Base-by-base conservation (phyloP, 2,329 filamentous ascomycete species). In the Aspergillus brasiliensis region DNA sequence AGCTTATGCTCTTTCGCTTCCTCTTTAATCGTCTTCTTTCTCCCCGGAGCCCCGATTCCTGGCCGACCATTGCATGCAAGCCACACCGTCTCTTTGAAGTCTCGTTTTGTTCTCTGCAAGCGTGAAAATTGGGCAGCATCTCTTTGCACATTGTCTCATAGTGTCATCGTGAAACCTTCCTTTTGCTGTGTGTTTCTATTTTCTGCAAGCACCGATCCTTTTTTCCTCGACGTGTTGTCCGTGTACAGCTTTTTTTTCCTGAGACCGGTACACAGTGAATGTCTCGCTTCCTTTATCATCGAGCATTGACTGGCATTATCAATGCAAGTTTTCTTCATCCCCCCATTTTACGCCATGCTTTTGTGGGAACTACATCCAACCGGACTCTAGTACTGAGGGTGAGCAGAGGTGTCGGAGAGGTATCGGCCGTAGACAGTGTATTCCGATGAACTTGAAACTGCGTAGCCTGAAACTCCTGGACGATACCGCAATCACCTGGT, bases 81-180 rank as follows among this genome's bases (percentile, higher is more conserved):
- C 67, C 66, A 68, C 66, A 63, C 62, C 62, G 61, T 67, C 61
- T 64, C 63, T 66, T 57, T 62, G 64, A 65, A 57, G 31, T 64
- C 62, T 68, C 48, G 55, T 69, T 68, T 69, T 69, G 70, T 61
- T 63, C 64, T 65, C 64, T 65, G 60, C 60, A 62, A 68, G 67
- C 65, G 63, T 64, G 63, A 58, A 65, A 62, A 60, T 52, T 62
- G 62, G 65, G 59, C 64, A 70, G 68, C 64, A 70, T 66, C 67
- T 71, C 60, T 53, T 62, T 67, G 64, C 64, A 65, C 66, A 65
- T 68, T 69, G 67, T 67, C 58, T 65, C 63, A 64, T 62, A 61
- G 58, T 61, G 56, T 63, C 58, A 60, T 59, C 52, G 63, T 60
- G 68, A 61, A 54, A 66, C 62, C 59, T 59, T 65, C 51, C 61